Percentiles rank a stretch among this genome's conserved stretches.
phyloP scores from a whole-genome alignment of 805 yeast species.

The Ogataea paradorogensis region DNA sequence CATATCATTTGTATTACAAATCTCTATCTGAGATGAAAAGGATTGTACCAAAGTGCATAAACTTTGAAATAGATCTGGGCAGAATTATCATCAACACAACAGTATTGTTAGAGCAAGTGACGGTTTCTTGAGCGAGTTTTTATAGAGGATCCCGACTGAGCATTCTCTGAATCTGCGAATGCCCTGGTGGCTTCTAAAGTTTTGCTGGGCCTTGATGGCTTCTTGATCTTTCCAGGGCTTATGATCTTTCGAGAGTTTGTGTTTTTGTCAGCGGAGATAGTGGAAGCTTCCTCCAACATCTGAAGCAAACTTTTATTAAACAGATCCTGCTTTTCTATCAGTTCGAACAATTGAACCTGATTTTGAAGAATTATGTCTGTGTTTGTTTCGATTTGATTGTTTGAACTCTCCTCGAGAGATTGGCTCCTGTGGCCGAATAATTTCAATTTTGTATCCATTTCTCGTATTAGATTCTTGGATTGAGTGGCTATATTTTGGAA shows the following conservation, averaged over 20 bases:
- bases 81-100: constrained; percentile 9
- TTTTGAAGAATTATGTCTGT: constrained; percentile 14
- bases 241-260: neutral
- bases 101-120: neutral
- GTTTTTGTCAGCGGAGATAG: neutral
- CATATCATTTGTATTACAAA: constrained; percentile 65
- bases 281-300: neutral
- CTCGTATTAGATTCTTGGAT: constrained; percentile 13
- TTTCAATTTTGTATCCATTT: constrained; percentile 10
- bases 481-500: constrained; percentile 10
- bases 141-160: neutral
- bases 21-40: constrained; percentile 12
- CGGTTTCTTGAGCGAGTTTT: neutral
- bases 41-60: constrained; percentile 6
- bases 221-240: neutral
- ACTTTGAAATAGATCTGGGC: constrained; percentile 19
- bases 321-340: constrained; percentile 3
- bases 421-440: constrained; percentile 3
- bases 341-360: constrained; percentile 3
- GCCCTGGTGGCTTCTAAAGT: neutral
- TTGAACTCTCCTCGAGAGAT: neutral
- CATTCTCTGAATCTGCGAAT: neutral
- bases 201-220: neutral
- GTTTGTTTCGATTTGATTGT: constrained; percentile 9
- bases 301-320: constrained; percentile 1